These are phyloP conservation scores for Trapa bicornis DNA, from an alignment of 345 rosid species.

Conservation along the genomic window DNA sequence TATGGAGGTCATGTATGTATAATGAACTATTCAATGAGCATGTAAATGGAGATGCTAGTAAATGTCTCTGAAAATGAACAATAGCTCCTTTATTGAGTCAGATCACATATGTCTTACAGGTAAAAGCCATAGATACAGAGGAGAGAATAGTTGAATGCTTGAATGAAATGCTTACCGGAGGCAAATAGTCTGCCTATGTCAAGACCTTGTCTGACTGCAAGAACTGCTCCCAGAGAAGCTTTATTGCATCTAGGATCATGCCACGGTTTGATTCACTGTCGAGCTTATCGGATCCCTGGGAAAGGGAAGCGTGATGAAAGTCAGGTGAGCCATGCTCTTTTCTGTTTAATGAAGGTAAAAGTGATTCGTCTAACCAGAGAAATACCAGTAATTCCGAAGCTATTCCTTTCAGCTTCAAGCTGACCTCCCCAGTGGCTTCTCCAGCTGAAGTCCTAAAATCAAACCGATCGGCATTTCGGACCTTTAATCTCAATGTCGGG, in stretches of 20 bases:
- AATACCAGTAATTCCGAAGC: slow-evolving; percentile 21
- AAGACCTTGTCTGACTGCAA: slow-evolving; percentile 2
- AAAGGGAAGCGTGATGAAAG: not conserved
- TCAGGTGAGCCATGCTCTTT: not conserved
- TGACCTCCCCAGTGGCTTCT: slow-evolving; percentile 24
- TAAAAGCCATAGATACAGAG: too few species aligned
- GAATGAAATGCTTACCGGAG: too few species aligned
- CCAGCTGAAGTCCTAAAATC: slow-evolving; percentile 34
- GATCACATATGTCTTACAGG: too few species aligned
- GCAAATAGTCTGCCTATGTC: not conserved
- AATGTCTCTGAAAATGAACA: too few species aligned
- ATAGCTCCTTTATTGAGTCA: too few species aligned
- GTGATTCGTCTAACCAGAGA: not conserved
- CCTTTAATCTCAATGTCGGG: slow-evolving; percentile 32
- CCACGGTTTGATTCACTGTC: slow-evolving; percentile 9
- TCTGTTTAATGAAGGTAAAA: not conserved
- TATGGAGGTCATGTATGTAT: too few species aligned
- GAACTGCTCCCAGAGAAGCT: slow-evolving; percentile 34
- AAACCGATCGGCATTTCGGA: slow-evolving; percentile 46
- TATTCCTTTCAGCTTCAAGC: slow-evolving; percentile 38
- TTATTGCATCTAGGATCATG: slow-evolving; percentile 26
- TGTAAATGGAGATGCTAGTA: too few species aligned
- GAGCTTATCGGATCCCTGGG: slow-evolving; percentile 20
- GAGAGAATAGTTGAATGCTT: too few species aligned
- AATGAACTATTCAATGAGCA: too few species aligned